phyloP scores from a whole-genome alignment of 2,329 filamentous ascomycete genomes.

The Karstenula rhodostoma region DNA sequence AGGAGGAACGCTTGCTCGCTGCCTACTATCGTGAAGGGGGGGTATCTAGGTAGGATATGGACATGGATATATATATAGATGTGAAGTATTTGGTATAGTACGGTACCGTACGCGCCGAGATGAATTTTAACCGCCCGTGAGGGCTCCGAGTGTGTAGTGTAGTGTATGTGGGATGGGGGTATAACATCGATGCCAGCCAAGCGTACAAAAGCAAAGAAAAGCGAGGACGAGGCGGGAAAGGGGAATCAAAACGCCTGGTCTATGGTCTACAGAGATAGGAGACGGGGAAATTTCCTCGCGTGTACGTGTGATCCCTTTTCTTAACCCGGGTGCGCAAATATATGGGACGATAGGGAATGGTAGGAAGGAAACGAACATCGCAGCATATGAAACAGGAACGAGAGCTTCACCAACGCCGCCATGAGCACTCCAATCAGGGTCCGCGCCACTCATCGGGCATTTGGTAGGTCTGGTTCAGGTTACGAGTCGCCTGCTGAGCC shows the following conservation, averaged over 20 bases:
- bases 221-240: neutral
- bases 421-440: neutral
- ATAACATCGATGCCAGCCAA: conserved; percentile 1
- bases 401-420: neutral
- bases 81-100: no score
- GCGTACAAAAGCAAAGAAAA: neutral
- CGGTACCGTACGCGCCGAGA: neutral
- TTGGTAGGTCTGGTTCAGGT: conserved; percentile 19
- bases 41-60: neutral
- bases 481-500: conserved; percentile 29
- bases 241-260: conserved; percentile 1
- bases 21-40: no score
- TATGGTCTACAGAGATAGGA: conserved; percentile 7
- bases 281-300: neutral
- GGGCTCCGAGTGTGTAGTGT: conserved; percentile 6
- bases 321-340: neutral
- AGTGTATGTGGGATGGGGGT: neutral
- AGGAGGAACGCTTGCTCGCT: no score
- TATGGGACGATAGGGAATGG: neutral
- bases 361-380: neutral
- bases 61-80: no score
- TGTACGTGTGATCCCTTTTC: neutral
- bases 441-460: conserved; percentile 7
- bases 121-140: conserved; percentile 3
- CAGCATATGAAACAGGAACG: neutral